phyloP scores from a whole-genome alignment of 805 yeast species.

The Saturnispora quitensis region DNA sequence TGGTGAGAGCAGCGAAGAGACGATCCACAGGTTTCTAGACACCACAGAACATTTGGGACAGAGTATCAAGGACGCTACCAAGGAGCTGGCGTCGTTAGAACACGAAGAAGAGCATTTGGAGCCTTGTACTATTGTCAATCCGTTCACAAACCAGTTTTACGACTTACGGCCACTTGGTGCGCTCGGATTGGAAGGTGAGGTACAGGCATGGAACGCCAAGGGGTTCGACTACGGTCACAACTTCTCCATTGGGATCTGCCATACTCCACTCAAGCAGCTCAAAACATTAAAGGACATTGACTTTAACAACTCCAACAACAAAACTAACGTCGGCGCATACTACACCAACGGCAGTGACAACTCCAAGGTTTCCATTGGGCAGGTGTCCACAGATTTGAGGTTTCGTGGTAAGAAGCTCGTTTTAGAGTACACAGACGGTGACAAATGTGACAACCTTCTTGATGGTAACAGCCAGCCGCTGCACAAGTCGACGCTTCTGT shows the following conservation, averaged over 20 bases:
- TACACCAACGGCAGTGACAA: constrained; percentile 38
- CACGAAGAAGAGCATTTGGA: constrained; percentile 12
- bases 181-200: constrained; percentile 21
- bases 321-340: constrained; percentile 45
- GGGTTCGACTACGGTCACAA: constrained; percentile 66
- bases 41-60: background rate
- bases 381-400: constrained; percentile 48
- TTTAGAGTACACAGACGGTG: constrained; percentile 63
- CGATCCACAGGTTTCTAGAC: background rate
- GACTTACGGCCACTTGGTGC: constrained; percentile 35
- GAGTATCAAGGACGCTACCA: background rate
- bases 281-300: constrained; percentile 22
- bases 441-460: constrained; percentile 37
- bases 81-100: background rate
- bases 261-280: constrained; percentile 37
- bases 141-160: constrained; percentile 36
- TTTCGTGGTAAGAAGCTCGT: constrained; percentile 67
- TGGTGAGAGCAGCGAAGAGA: background rate
- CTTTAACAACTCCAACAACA: constrained; percentile 28
- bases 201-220: constrained; percentile 53
- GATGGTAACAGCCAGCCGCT: constrained; percentile 38
- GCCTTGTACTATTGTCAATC: constrained; percentile 37
- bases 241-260: constrained; percentile 67
- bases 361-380: constrained; percentile 47
- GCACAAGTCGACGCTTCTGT: constrained; percentile 54